Evolutionary conservation across 192 early-diverging fungal species (phyloP).

Genomic region (Chytriomyces sp.): DNA sequence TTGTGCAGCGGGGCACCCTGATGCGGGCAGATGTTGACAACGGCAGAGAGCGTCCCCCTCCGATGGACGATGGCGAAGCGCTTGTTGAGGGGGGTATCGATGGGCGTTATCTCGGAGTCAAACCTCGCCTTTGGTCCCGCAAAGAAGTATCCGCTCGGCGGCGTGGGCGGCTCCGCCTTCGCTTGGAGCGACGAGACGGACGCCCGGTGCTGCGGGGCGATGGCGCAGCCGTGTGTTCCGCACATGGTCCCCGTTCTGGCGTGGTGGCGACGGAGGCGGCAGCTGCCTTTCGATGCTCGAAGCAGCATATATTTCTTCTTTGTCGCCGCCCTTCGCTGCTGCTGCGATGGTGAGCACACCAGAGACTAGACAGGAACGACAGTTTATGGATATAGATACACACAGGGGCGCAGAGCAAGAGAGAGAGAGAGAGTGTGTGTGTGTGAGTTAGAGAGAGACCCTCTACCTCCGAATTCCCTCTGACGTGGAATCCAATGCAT

Average conservation of each 20-base stretch:
- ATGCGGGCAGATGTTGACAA: conserved; percentile 39
- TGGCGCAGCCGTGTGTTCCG: not conserved
- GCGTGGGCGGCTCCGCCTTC: not conserved
- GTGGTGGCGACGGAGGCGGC: too few relatives aligned
- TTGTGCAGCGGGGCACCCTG: conserved; percentile 31
- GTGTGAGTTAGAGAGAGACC: too few relatives aligned
- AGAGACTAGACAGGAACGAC: too few relatives aligned
- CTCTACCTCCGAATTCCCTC: too few relatives aligned
- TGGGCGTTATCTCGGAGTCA: conserved; percentile 13
- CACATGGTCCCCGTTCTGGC: not conserved
- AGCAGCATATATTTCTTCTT: not conserved
- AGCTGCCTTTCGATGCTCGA: too few relatives aligned
- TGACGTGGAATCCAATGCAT: too few relatives aligned
- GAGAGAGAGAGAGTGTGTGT: too few relatives aligned
- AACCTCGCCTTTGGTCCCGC: conserved; percentile 20
- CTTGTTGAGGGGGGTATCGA: conserved; percentile 27
- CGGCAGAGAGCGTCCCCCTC: conserved; percentile 19
- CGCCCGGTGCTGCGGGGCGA: not conserved
- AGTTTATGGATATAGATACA: too few relatives aligned
- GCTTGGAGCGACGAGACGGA: not conserved
- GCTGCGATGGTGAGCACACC: not conserved
- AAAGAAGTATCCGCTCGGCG: conserved; percentile 17
- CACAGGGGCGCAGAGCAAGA: too few relatives aligned
- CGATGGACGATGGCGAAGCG: conserved; percentile 30
- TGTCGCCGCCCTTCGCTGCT: not conserved